These are phyloP conservation scores for Penicillium sp. DNA, from an alignment of 2,329 filamentous ascomycete species.

Conservation along the genomic window DNA sequence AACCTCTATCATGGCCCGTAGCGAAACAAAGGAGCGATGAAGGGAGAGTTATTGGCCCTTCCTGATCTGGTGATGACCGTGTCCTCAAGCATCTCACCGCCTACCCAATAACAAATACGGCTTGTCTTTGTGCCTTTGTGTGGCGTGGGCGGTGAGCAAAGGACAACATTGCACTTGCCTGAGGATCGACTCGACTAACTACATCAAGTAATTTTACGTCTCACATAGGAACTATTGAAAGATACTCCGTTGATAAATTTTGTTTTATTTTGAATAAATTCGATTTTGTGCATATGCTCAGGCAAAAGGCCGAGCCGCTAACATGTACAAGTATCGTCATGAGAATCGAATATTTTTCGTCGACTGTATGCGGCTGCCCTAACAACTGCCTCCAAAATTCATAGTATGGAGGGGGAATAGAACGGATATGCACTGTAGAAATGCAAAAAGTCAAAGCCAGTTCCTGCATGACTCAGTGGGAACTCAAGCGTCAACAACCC, in stretches of 20 bases:
- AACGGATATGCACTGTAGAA: conserved; percentile 14
- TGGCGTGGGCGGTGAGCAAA: conserved; percentile 20
- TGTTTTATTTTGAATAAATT: neutral
- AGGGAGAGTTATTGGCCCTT: conserved; percentile 25
- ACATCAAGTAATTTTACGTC: neutral
- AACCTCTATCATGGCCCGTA: conserved; percentile 13
- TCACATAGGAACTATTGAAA: neutral
- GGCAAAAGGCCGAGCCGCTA: neutral
- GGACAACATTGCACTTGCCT: conserved; percentile 11
- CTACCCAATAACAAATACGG: conserved; percentile 17
- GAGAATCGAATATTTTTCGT: conserved; percentile 14
- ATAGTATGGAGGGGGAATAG: conserved; percentile 6
- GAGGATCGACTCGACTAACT: neutral
- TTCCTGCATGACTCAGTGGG: conserved; percentile 19
- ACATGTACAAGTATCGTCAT: neutral
- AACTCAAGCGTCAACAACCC: conserved; percentile 39
- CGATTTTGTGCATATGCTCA: conserved; percentile 3
- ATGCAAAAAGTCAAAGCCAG: neutral
- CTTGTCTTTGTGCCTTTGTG: conserved; percentile 6
- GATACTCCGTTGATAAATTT: neutral
- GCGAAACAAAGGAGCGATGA: conserved; percentile 25
- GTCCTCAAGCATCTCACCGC: conserved; percentile 37
- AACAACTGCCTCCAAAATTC: neutral
- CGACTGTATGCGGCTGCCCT: conserved; percentile 4
- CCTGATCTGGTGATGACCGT: conserved; percentile 40